Conservation (phyloP, 1,284 basidiomycete genomes). For the Cryptococcus hybrid region DNA sequence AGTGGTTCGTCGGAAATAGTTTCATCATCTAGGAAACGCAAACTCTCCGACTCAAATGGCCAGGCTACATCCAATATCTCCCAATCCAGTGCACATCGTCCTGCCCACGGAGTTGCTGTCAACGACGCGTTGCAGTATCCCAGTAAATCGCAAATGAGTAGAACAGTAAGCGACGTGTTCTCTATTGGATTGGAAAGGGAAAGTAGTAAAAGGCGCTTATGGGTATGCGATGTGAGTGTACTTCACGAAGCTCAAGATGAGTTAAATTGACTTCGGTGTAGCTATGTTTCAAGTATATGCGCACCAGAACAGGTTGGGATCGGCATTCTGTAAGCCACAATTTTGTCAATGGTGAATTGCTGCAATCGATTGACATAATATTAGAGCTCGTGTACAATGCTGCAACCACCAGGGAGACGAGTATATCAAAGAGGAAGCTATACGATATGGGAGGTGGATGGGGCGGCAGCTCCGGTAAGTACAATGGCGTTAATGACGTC, state of each 20-base stretch:
- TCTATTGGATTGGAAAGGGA: conserved; percentile 60
- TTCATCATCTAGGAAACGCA: conserved; percentile 3
- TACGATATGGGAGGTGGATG: conserved; percentile 95
- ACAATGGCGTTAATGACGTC: background rate
- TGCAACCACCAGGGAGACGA: conserved; percentile 80
- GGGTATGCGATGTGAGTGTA: conserved; percentile 48
- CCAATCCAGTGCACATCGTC: background rate
- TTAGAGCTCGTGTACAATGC: conserved; percentile 68
- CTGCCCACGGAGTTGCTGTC: background rate
- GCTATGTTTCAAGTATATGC: conserved; percentile 96
- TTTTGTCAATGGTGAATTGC: background rate
- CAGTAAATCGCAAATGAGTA: conserved; percentile 1
- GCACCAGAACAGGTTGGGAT: conserved; percentile 68
- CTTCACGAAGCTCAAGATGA: background rate
- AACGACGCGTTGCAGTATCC: background rate
- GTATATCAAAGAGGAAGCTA: conserved; percentile 90
- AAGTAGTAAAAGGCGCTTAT: conserved; percentile 41
- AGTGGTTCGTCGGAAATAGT: conserved; percentile 8
- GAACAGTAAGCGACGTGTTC: conserved; percentile 66
- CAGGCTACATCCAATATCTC: too few species aligned
- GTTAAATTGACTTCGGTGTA: conserved; percentile 3
- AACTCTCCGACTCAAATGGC: background rate
- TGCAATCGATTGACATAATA: background rate
- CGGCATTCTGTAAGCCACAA: conserved; percentile 63
- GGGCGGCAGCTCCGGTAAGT: conserved; percentile 72